These are phyloP conservation scores for Talaromyces sp. DNA, from an alignment of 2,329 filamentous ascomycete genomes.

Conservation along the genomic window DNA sequence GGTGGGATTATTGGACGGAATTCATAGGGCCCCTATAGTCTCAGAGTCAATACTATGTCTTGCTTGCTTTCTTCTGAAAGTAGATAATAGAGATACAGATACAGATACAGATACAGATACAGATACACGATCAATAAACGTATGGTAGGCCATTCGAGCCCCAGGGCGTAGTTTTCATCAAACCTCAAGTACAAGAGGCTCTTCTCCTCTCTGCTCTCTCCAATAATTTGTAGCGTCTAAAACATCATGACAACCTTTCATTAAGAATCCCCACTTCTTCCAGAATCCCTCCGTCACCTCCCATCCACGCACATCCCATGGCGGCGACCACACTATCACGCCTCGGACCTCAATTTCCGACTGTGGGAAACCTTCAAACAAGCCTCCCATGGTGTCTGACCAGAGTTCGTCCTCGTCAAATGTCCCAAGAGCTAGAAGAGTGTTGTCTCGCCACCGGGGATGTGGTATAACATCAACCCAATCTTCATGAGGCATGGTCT, in stretches of 20 bases:
- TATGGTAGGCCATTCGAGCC: no score
- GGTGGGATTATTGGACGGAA: background rate
- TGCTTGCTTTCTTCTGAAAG: background rate
- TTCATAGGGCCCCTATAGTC: background rate
- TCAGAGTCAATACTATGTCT: background rate
- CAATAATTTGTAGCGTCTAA: conserved; percentile 10
- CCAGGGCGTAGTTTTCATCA: no score
- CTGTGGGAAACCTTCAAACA: conserved; percentile 9
- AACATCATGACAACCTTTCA: conserved; percentile 11
- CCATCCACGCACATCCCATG: conserved; percentile 14
- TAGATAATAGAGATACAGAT: background rate
- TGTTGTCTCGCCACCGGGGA: conserved; percentile 10
- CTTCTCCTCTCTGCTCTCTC: conserved; percentile 2
- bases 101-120: no score
- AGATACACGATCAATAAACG: no score
- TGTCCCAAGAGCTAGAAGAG: conserved; percentile 4
- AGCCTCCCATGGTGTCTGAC: conserved; percentile 7
- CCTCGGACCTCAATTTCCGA: conserved; percentile 11
- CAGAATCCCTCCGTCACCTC: conserved; percentile 12
- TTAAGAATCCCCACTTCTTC: conserved; percentile 5
- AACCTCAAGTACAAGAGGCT: background rate
- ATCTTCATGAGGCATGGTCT: conserved; percentile 10
- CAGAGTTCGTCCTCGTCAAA: conserved; percentile 13
- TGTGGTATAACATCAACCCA: conserved; percentile 10
- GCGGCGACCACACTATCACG: conserved; percentile 12